Percentiles rank a stretch among this genome's conserved stretches.
Conservation (phyloP, 805 yeast species). For the Jamesozyma rosinii region DNA sequence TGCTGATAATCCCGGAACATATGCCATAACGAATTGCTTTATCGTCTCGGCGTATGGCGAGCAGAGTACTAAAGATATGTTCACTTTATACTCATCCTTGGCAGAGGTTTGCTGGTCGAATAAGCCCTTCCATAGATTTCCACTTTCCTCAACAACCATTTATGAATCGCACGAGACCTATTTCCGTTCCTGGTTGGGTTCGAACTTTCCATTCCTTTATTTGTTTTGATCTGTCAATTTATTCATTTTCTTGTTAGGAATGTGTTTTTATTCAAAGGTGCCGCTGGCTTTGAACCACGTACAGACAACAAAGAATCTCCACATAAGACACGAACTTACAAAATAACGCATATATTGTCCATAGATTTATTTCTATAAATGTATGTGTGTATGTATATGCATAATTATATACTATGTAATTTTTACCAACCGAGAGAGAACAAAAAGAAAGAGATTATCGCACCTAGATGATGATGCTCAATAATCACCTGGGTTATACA, state of each 20-base stretch:
- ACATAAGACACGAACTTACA: too few relatives aligned
- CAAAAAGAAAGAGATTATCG: neutral
- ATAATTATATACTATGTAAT: neutral
- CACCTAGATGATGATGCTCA: slow-evolving; percentile 4
- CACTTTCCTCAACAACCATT: neutral
- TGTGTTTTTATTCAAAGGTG: too few relatives aligned
- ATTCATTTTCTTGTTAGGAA: too few relatives aligned
- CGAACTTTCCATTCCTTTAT: neutral
- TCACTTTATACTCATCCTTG: too few relatives aligned
- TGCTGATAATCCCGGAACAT: neutral
- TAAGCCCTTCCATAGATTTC: neutral
- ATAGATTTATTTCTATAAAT: neutral
- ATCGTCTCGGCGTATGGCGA: slow-evolving; percentile 1
- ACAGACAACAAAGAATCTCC: too few relatives aligned
- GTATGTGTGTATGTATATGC: neutral
- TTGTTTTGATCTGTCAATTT: neutral
- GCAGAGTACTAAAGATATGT: neutral
- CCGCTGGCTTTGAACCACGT: too few relatives aligned
- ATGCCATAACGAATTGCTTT: neutral
- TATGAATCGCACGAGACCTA: too few relatives aligned
- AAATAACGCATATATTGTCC: too few relatives aligned
- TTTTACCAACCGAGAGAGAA: neutral
- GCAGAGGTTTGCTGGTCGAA: neutral
- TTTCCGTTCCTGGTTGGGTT: neutral
- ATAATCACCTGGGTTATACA: slow-evolving; percentile 51